Base-by-base conservation (phyloP, 2,329 filamentous ascomycete species). In the Paraphaeosphaeria sporulosa region DNA sequence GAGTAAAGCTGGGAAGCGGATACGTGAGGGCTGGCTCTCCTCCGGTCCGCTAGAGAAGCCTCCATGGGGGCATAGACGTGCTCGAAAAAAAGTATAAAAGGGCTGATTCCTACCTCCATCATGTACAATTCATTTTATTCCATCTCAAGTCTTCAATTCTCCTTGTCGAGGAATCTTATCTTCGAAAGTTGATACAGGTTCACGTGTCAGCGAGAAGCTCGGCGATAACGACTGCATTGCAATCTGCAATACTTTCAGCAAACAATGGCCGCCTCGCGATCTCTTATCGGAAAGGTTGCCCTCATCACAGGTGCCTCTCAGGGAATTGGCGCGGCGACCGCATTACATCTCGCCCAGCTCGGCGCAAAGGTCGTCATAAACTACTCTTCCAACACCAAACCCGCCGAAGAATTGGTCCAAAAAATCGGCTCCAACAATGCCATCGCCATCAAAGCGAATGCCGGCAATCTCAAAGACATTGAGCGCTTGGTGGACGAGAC, bases 361-460 rank as follows among this genome's bases (percentile, higher is more conserved):
- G 82, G 82, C 19, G 82, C 81, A 32, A 79, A 74, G 49, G 72
- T 85, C 8, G 80, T 80, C 4, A 74, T 84, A 63, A 83, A 81
- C 81, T 91, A 91, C 77, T 80, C 83, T 57, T 84, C 83, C 53
- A 85, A 86, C 67, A 75, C 81, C 36, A 72, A 76, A 23, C 80
- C 85, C 0, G 89, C 89, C 23, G 82, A 89, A 6, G 75, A 77
- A 8, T 71, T 89, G 0, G 81, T 88, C 36, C 52, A 77, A 4
- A 64, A 81, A 43, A 83, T 87, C 40, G 80, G 80, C 30, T 48
- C 72, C 3, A 76, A 83, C 53, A 79, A 81, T 4, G 82, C 83
- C 7, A 71, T 86, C 23, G 82, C 85, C 21, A 79, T 90, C 25
- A 81, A 87, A 75, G 87, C 85, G 1, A 82, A 90, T 65, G 84